Evolutionary conservation across 306 rosid species (phyloP), one percentile per base, ranked within the genome.

Genomic region (Quercus wislizeni): DNA sequence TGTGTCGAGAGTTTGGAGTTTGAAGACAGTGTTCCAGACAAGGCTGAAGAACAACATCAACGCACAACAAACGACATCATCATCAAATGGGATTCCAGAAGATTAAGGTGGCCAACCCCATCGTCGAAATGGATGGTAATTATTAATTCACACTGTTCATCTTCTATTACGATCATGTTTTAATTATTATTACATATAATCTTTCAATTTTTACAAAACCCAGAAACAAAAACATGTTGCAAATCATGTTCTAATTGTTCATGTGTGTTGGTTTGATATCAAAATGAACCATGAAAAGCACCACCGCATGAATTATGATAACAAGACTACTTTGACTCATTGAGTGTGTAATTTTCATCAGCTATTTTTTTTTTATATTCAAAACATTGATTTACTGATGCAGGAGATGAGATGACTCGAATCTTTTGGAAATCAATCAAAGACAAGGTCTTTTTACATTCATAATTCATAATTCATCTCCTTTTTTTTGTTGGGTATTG

Each of bases 331-430:
- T 8, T 41, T 57, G 63, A 57, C 5, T 20, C 23, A 57, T 8
- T 5, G 12, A 57, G 12, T 7, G 28, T 57, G 27, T 57, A n/a
- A 20, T 21, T 3, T 65, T 30, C 49, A 3, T 65, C 71, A 5
- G 4, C 19, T 13, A 64, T 64, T 10, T 18, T 7, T 15, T 15
- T 62, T 28, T 3, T 3, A 28, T 28, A 61, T 25, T 12, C 67
- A 61, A 25, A 13, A 5, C 19, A 49, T 49, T 51, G 41, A 2
- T 41, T 46, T 78, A 31, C 7, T 63, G 74, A 73, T 83, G 79
- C 89, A 95, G 99, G 99, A 49, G 99, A 95, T 83, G 99, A 92
- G 86, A 95, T 95, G 99, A 95, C 99, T 38, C 84, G 99, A 77
- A 71, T 95, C 76, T 88, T 95, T 89, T 95, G 99, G 99, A 84